These are phyloP conservation scores for Cercophora scortea DNA, from an alignment of 495 filamentous ascomycete species.

Conservation along the genomic window DNA sequence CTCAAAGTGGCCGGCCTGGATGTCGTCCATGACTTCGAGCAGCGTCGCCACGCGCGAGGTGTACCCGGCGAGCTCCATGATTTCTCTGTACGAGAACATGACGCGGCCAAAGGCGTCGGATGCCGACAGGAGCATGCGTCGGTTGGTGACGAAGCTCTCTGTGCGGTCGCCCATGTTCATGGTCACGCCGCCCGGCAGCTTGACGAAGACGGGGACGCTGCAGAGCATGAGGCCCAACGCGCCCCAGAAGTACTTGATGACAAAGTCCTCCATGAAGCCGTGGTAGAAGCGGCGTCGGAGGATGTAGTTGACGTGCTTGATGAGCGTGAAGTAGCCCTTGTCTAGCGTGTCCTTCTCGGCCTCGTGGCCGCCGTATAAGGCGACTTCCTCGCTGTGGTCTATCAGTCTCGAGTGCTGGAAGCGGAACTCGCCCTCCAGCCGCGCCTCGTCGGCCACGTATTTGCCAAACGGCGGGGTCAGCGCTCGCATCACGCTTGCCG, in stretches of 20 bases:
- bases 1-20: conserved; percentile 79
- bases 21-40: conserved; percentile 90
- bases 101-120: conserved; percentile 93
- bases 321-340: conserved; percentile 97
- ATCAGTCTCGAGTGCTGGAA: conserved; percentile 92
- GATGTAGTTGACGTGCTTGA: conserved; percentile 98
- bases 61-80: conserved; percentile 93
- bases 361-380: conserved; percentile 86
- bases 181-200: conserved; percentile 61
- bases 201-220: conserved; percentile 93
- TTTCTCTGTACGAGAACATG: conserved; percentile 97
- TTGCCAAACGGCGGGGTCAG: conserved; percentile 96
- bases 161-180: conserved; percentile 83
- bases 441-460: conserved; percentile 94
- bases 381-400: conserved; percentile 91
- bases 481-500: conserved; percentile 85
- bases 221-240: conserved; percentile 89
- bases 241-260: conserved; percentile 99
- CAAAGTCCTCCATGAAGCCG: conserved; percentile 97
- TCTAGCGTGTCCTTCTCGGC: conserved; percentile 95
- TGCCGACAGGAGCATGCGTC: conserved; percentile 80
- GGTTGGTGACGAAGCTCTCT: conserved; percentile 92
- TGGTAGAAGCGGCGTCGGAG: conserved; percentile 84
- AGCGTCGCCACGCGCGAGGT: conserved; percentile 85
- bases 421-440: conserved; percentile 90